A percentile compares a stretch with the other conserved stretches of the same genome.
Evolutionary conservation across 2,329 filamentous ascomycete species (phyloP).

Genomic region (Neonectria coccinea): DNA sequence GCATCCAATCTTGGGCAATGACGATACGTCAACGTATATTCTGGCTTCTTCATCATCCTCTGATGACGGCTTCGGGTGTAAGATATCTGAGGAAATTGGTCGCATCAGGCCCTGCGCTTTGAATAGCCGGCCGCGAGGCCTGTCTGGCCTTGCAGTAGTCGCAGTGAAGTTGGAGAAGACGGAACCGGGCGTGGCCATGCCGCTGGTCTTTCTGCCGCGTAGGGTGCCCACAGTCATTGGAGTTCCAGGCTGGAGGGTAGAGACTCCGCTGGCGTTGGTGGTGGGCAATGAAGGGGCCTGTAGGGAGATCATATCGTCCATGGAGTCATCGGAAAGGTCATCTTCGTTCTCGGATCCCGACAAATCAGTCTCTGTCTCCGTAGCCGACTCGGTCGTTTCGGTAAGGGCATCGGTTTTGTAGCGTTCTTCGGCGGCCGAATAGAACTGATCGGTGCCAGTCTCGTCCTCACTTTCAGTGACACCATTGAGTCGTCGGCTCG

Average conservation of each 20-base stretch:
- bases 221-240: slow-evolving; percentile 75
- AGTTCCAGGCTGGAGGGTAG: slow-evolving; percentile 82
- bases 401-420: slow-evolving; percentile 68
- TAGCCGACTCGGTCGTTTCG: slow-evolving; percentile 68
- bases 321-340: slow-evolving; percentile 85
- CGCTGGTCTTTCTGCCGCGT: slow-evolving; percentile 74
- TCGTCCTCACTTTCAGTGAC: slow-evolving; percentile 77
- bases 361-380: slow-evolving; percentile 72
- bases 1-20: slow-evolving; percentile 89
- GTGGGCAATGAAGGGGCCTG: slow-evolving; percentile 82
- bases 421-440: slow-evolving; percentile 87
- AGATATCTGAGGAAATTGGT: slow-evolving; percentile 78
- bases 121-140: slow-evolving; percentile 82
- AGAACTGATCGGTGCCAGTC: slow-evolving; percentile 91
- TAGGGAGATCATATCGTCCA: slow-evolving; percentile 94
- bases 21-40: slow-evolving; percentile 89
- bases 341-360: slow-evolving; percentile 77
- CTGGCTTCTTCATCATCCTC: slow-evolving; percentile 90
- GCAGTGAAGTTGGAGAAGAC: slow-evolving; percentile 91
- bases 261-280: slow-evolving; percentile 82
- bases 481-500: slow-evolving; percentile 63
- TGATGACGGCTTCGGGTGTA: slow-evolving; percentile 83
- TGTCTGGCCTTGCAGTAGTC: slow-evolving; percentile 80
- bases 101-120: slow-evolving; percentile 82
- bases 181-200: slow-evolving; percentile 84